Percentiles rank a stretch among this genome's conserved stretches.
These are phyloP conservation scores for Trichoderma guizhouense DNA, from an alignment of 2,329 filamentous ascomycete species.

Conservation along the genomic window DNA sequence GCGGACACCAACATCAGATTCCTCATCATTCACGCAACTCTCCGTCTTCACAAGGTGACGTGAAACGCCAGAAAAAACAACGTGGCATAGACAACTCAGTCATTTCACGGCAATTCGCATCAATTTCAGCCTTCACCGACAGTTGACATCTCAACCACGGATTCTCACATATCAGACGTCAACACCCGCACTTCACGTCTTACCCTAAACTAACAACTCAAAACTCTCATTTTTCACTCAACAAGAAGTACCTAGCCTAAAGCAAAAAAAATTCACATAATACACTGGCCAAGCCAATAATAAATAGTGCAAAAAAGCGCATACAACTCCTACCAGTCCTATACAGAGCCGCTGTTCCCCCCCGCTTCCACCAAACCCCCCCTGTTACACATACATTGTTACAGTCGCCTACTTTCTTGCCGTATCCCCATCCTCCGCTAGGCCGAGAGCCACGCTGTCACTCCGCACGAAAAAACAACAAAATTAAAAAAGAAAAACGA, in stretches of 20 bases:
- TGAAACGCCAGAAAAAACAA: background rate
- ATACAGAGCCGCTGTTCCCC: background rate
- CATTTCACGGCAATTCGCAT: background rate
- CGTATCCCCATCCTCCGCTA: background rate
- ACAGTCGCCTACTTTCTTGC: background rate
- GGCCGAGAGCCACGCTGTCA: background rate
- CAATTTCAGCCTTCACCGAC: background rate
- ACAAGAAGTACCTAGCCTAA: background rate
- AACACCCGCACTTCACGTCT: background rate
- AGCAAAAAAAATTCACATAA: background rate
- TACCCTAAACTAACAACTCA: background rate
- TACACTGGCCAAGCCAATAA: background rate
- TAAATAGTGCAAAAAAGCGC: background rate
- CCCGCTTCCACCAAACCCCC: background rate
- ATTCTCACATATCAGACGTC: background rate
- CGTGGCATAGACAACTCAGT: background rate
- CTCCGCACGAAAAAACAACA: background rate
- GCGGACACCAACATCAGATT: background rate
- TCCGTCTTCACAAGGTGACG: background rate
- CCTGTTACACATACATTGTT: slow-evolving; percentile 7
- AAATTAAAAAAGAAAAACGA: background rate
- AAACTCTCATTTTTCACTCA: background rate
- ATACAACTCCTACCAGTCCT: background rate
- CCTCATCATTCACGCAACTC: background rate
- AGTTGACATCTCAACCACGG: background rate